phyloP scores from a whole-genome alignment of 352 stramenopile genomes.

The Pelagophyceae sp. region DNA sequence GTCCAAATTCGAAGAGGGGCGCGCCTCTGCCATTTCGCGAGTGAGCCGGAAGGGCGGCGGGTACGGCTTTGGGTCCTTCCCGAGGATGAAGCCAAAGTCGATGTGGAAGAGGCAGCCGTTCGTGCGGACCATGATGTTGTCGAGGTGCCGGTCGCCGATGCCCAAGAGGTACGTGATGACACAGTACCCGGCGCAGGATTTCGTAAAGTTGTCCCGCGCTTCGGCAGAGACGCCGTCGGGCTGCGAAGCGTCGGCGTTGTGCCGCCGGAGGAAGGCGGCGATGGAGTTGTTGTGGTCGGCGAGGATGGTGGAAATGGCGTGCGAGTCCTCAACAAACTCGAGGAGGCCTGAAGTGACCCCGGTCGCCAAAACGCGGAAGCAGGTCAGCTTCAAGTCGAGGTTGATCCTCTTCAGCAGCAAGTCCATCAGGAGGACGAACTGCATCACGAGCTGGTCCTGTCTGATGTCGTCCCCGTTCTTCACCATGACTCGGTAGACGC shows the following conservation, averaged over 20 bases:
- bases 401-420: slow-evolving; percentile 95
- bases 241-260: slow-evolving; percentile 64
- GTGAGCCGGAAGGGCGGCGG: slow-evolving; percentile 96
- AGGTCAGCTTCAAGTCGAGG: slow-evolving; percentile 89
- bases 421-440: slow-evolving; percentile 99
- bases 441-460: slow-evolving; percentile 99
- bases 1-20: too few species aligned
- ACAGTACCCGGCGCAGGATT: slow-evolving; percentile 95
- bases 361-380: slow-evolving; percentile 79
- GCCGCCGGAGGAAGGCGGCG: slow-evolving; percentile 65
- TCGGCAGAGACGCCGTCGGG: slow-evolving; percentile 78
- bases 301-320: slow-evolving; percentile 89
- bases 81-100: slow-evolving; percentile 98
- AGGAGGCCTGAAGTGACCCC: slow-evolving; percentile 81
- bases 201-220: slow-evolving; percentile 89
- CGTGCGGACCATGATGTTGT: slow-evolving; percentile 96
- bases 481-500: slow-evolving; percentile 90
- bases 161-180: slow-evolving; percentile 98
- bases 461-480: slow-evolving; percentile 99
- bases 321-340: slow-evolving; percentile 91
- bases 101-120: slow-evolving; percentile 98
- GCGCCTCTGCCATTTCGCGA: slow-evolving; percentile 57
- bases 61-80: slow-evolving; percentile 93
- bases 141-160: slow-evolving; percentile 96
- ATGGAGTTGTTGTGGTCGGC: slow-evolving; percentile 85